Base-by-base conservation (phyloP, 1,139 yeast species). In the Ogataea hybrid region DNA sequence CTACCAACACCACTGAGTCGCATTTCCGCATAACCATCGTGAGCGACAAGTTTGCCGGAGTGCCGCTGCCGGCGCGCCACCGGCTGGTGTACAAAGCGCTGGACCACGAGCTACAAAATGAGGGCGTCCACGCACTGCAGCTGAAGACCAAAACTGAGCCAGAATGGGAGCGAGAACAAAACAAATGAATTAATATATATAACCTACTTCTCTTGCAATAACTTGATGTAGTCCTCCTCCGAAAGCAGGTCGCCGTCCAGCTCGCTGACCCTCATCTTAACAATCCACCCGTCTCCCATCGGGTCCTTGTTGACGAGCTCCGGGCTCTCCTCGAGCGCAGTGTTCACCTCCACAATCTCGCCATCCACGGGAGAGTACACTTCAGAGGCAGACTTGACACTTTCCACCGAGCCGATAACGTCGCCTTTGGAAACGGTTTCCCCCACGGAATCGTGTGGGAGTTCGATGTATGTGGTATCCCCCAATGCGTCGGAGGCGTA, bases 401-500 rank as follows among this genome's bases (percentile, higher is more conserved):
- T 79, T 68, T 92, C 99, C 32, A 92, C 95, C 23, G 96, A 85
- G 14, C 97, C 97, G 61, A 92, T 71, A 12, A 92, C 71, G 52
- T 89, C 97, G 42, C 95, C 95, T 43, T 74, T 72, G 46, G 74
- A 81, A 44, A 86, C 77, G 25, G 63, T 69, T 43, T 53, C 56
- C 25, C 56, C 58, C 22, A 59, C 36, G 28, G 44, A 47, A 39
- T 61, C 63, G 14, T 51, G 37, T 40, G 96, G 95, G 57, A 90
- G 75, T 67, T 92, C 99, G 51, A 89, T 84, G 64, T 75, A 92
- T 12, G 97, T 94, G 42, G 95, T 95, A 68, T 92, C 99, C 36
- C 98, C 98, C 49, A 92, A 77, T n/a, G 98, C 96, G 59, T 90
- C 96, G 32, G 96, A 84, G 25, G 99, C 99, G 64, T 92, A 90